phyloP scores from a whole-genome alignment of 257 asterid genomes.

The Gardenia jasminoides region DNA sequence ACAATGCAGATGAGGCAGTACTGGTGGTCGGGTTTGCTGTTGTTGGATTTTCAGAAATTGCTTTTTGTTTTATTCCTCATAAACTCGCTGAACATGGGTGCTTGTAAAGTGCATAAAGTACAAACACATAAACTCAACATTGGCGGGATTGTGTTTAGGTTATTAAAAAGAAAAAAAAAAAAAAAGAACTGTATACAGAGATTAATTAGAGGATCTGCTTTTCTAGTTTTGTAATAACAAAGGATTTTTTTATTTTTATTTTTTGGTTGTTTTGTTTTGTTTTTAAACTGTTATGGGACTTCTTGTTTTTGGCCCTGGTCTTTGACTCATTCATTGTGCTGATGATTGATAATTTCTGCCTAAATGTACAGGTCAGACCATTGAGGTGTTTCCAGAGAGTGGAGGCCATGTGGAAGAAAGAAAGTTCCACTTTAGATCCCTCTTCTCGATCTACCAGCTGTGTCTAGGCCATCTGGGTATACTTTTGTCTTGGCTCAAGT shows the following conservation, averaged over 20 bases:
- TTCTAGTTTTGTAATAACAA: background rate
- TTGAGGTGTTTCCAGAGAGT: slow-evolving; percentile 66
- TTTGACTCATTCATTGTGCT: background rate
- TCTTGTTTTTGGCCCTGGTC: background rate
- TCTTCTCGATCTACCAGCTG: slow-evolving; percentile 45
- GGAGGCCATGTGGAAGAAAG: slow-evolving; percentile 57
- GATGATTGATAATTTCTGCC: background rate
- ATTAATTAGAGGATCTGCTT: background rate
- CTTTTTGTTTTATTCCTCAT: no score
- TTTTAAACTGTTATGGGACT: background rate
- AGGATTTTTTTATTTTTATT: no score
- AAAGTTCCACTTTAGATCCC: slow-evolving; percentile 33
- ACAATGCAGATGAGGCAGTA: background rate
- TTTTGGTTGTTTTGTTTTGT: no score
- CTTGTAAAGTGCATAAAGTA: no score
- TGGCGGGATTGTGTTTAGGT: background rate
- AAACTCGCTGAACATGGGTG: background rate
- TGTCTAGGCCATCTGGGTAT: slow-evolving; percentile 16
- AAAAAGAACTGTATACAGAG: no score
- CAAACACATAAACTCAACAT: background rate
- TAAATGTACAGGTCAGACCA: slow-evolving; percentile 63
- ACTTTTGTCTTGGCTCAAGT: background rate
- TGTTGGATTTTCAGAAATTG: background rate
- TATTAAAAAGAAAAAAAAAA: no score
- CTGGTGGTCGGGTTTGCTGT: background rate